Evolutionary conservation across 2,329 filamentous ascomycete species (phyloP), one percentile per base, ranked within the genome.

Genomic region (Fusarium circinatum): DNA sequence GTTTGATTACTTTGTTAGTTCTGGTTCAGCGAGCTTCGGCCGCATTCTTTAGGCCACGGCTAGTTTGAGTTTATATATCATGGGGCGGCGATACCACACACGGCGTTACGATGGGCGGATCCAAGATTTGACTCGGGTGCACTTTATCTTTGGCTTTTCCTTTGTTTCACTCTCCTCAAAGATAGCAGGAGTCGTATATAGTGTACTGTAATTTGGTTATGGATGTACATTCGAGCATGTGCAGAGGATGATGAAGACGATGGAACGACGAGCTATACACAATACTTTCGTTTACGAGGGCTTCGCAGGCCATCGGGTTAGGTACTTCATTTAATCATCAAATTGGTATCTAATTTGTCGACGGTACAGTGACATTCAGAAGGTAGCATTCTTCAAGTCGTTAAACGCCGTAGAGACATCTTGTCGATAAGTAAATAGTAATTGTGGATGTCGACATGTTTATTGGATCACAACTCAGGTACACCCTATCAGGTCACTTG

Each of bases 271-370:
- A 74, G 62, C 48, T 65, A 56, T 38, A 62, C 62, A 62, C 49
- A 70, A 44, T 69, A 72, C 65, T 76, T 75, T 77, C 69, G 63
- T 75, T 77, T 75, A 70, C 65, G 44, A 62, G 34, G 56, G 59
- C 71, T 57, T 55, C 55, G 48, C 24, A 48, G 55, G 56, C 49
- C 49, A 55, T 62, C 58, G 44, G 57, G 62, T 30, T 62, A 70
- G 65, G 58, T 39, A 36, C n/a, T 61, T 66, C 54, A 57, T 60
- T 69, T 54, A 71, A 59, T 68, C 18, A 54, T 52, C 62, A 65
- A 51, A 69, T 76, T 76, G 52, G 70, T 64, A 39, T 42, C 24
- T 58, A 36, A 39, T 32, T 38, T 54, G 42, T 45, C 8, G 24
- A 26, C 22, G 17, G 17, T 24, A 9, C 3, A 12, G 56, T 62